Conservation (phyloP, 2,329 filamentous ascomycete species). For the Cordyceps fumosorosea region DNA sequence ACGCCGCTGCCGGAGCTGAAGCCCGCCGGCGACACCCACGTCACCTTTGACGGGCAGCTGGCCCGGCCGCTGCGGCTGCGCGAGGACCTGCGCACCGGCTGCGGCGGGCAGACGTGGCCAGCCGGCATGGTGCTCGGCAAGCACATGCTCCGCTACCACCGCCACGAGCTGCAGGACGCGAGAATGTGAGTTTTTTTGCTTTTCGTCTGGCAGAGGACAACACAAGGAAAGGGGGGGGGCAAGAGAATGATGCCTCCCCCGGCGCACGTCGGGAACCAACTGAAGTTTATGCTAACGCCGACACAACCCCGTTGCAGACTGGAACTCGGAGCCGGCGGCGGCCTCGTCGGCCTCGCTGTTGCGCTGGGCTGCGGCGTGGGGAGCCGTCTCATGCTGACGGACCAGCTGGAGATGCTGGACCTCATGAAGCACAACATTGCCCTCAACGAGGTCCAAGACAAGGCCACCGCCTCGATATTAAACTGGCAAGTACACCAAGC, state of each 20-base stretch:
- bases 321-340: constrained; percentile 87
- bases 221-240: too few relatives aligned
- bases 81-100: constrained; percentile 81
- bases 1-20: constrained; percentile 56
- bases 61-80: constrained; percentile 64
- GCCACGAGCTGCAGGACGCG: constrained; percentile 54
- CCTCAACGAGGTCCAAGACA: constrained; percentile 64
- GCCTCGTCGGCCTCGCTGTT: constrained; percentile 67
- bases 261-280: neutral
- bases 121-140: constrained; percentile 83
- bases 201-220: neutral
- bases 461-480: constrained; percentile 62
- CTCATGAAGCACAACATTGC: constrained; percentile 82
- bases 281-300: neutral
- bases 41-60: constrained; percentile 70
- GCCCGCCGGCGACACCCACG: constrained; percentile 41
- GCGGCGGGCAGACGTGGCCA: constrained; percentile 91
- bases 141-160: constrained; percentile 74
- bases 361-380: constrained; percentile 48
- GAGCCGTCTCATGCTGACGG: constrained; percentile 67
- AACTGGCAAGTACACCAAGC: constrained; percentile 56
- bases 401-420: constrained; percentile 77
- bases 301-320: constrained; percentile 47
- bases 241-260: neutral
- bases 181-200: constrained; percentile 53